These are phyloP conservation scores for Lichenothelia convexa DNA, from an alignment of 495 filamentous ascomycete genomes.

Conservation along the genomic window DNA sequence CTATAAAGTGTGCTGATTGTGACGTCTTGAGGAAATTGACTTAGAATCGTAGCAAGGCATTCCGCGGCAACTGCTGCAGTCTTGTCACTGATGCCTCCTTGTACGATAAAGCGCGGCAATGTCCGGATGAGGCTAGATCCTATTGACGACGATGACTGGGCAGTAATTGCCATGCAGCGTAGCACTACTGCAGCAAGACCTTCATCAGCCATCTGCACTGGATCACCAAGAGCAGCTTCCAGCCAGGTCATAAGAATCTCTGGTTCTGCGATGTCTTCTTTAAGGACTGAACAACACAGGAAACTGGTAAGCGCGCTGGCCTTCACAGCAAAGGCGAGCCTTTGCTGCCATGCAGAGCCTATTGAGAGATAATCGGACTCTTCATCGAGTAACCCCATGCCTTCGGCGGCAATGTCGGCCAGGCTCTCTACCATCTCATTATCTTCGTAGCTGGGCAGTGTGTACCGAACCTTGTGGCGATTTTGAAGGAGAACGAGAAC, in stretches of 20 bases:
- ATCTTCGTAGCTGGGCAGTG: constrained; percentile 7
- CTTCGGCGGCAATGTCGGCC: constrained; percentile 55
- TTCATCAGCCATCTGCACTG: constrained; percentile 61
- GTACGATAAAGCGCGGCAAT: constrained; percentile 66
- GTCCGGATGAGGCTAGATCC: constrained; percentile 65
- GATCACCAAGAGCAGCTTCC: constrained; percentile 55
- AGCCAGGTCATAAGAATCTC: constrained; percentile 79
- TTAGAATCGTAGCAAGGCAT: constrained; percentile 62
- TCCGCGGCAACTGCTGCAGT: constrained; percentile 58
- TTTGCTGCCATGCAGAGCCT: constrained; percentile 72
- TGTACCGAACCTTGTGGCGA: background rate
- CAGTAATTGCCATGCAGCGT: constrained; percentile 64
- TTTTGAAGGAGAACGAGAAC: background rate
- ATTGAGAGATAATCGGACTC: constrained; percentile 75
- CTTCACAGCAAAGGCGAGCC: constrained; percentile 70
- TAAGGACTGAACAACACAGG: constrained; percentile 62
- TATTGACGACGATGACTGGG: constrained; percentile 48
- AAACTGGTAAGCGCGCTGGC: constrained; percentile 63
- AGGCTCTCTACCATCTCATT: constrained; percentile 55
- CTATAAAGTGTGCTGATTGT: constrained; percentile 90
- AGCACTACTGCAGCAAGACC: constrained; percentile 56
- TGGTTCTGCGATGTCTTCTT: constrained; percentile 59
- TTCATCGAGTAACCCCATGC: constrained; percentile 73
- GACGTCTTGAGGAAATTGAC: constrained; percentile 70
- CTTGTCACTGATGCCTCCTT: constrained; percentile 43